Conservation (phyloP, 1,284 basidiomycete species). For the Puccinia novopanici region DNA sequence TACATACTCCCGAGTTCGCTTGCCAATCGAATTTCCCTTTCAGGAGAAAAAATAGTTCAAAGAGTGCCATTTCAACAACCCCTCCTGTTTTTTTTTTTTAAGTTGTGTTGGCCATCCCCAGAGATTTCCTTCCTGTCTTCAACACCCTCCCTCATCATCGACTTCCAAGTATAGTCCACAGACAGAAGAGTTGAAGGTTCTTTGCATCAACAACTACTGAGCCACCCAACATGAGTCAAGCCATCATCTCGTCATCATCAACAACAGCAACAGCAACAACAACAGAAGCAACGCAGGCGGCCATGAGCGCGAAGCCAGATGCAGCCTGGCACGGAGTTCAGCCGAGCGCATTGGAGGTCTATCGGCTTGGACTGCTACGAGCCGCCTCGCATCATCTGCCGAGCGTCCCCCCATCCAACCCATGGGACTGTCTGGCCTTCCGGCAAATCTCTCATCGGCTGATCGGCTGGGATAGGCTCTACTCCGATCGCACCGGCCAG, state of each 20-base stretch:
- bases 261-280: too few relatives aligned
- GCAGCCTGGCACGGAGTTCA: background rate
- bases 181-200: background rate
- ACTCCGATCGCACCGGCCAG: constrained; percentile 21
- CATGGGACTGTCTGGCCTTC: constrained; percentile 24
- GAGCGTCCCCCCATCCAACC: constrained; percentile 2
- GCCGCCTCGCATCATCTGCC: constrained; percentile 21
- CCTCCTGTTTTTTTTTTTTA: background rate
- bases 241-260: background rate
- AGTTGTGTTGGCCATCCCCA: background rate
- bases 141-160: background rate
- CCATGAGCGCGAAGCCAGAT: background rate
- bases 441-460: constrained; percentile 33
- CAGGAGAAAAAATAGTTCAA: background rate
- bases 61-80: background rate
- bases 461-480: constrained; percentile 24
- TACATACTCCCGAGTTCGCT: too few relatives aligned
- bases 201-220: background rate
- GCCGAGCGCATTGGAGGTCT: background rate
- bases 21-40: constrained; percentile 2
- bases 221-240: constrained; percentile 6
- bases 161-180: too few relatives aligned
- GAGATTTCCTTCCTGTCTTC: background rate
- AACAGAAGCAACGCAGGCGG: too few relatives aligned
- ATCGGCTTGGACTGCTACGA: constrained; percentile 8